A percentile compares a stretch with the other conserved stretches of the same genome.
Conservation (phyloP, 1,284 basidiomycete species). For the Rhodotorula sp. region DNA sequence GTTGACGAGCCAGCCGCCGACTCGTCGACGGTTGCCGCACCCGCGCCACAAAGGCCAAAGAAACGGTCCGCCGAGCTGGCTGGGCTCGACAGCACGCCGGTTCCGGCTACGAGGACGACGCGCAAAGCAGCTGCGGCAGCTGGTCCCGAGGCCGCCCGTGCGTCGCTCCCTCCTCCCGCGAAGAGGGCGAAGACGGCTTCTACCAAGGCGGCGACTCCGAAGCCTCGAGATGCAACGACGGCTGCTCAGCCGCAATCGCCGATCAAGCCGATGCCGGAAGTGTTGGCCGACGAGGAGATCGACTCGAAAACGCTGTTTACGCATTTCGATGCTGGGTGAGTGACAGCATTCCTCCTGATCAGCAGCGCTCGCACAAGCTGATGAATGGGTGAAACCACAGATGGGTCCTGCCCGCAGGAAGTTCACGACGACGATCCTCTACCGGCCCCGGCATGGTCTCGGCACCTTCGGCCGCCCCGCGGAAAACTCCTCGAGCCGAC, state of each 20-base stretch:
- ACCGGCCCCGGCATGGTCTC: not conserved
- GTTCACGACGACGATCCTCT: slow-evolving; percentile 18
- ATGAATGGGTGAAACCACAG: slow-evolving; percentile 8
- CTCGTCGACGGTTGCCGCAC: not conserved
- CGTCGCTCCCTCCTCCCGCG: not conserved
- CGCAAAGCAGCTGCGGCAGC: not conserved
- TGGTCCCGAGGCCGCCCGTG: no score
- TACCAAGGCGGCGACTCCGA: not conserved
- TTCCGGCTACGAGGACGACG: not conserved
- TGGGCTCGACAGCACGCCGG: slow-evolving; percentile 2
- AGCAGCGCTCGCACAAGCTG: not conserved
- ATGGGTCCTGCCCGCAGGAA: slow-evolving; percentile 35
- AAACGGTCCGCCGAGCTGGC: slow-evolving; percentile 12
- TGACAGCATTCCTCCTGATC: not conserved
- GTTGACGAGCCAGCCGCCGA: not conserved
- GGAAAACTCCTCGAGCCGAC: not conserved
- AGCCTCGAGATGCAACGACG: not conserved
- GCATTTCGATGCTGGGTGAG: slow-evolving; percentile 34
- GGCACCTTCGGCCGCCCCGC: not conserved
- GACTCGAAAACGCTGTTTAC: slow-evolving; percentile 17
- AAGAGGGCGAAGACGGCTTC: not conserved
- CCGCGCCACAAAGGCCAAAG: not conserved
- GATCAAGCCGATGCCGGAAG: slow-evolving; percentile 6
- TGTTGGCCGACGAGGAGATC: slow-evolving; percentile 1
- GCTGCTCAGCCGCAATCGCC: slow-evolving; percentile 3